A percentile compares a stretch with the other conserved stretches of the same genome.
Evolutionary conservation across 768 basidiomycete species (phyloP).

Genomic region (Russula olivacea): DNA sequence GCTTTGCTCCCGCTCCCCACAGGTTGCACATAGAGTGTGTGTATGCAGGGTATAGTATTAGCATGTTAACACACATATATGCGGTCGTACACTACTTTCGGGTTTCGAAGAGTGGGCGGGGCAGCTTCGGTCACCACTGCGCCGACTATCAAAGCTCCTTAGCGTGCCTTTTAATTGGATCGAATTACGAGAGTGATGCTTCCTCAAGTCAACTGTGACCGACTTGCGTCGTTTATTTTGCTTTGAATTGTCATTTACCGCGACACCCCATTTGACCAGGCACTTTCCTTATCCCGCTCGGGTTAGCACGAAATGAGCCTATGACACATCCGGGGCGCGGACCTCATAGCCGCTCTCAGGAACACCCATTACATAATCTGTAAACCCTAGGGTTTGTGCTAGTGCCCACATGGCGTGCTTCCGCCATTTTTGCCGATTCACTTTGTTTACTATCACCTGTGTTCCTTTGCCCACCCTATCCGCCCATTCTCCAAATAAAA

Average conservation of each 20-base stretch:
- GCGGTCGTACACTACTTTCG: background rate
- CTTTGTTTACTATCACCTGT: background rate
- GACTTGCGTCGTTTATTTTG: background rate
- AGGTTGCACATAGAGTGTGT: too few species aligned
- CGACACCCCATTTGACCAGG: slow-evolving; percentile 18
- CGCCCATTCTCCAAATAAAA: background rate
- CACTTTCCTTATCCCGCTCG: slow-evolving; percentile 22
- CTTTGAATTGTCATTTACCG: slow-evolving; percentile 19
- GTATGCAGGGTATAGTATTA: background rate
- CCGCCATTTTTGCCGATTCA: background rate
- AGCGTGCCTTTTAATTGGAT: background rate
- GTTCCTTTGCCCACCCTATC: background rate
- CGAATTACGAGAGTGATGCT: background rate
- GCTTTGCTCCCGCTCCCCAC: slow-evolving; percentile 21
- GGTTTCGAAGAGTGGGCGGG: background rate
- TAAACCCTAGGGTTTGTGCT: background rate
- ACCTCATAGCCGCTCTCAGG: background rate
- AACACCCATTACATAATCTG: background rate
- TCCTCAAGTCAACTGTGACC: background rate
- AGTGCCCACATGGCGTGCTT: background rate
- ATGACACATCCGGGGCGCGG: slow-evolving; percentile 9
- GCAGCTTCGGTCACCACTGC: background rate
- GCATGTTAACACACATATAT: background rate
- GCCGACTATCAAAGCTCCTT: background rate
- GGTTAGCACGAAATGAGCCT: slow-evolving; percentile 9